Conservation (phyloP, 176 grass and related monocot genomes). For the Carex scoparia region DNA sequence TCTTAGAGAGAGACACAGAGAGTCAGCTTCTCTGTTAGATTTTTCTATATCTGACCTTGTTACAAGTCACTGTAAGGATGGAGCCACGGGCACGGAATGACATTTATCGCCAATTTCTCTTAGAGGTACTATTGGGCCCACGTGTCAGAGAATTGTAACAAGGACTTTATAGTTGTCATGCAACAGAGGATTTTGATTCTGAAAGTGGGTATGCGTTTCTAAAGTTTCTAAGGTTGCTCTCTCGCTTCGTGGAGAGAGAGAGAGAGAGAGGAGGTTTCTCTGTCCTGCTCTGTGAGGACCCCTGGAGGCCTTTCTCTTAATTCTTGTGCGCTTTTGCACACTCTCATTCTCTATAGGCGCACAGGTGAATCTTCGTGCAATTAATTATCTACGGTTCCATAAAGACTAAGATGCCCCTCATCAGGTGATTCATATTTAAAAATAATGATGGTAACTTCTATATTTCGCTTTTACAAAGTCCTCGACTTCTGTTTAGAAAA, state of each 20-base stretch:
- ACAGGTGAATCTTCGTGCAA: constrained; percentile 11
- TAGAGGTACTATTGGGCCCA: background rate
- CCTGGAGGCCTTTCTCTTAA: constrained; percentile 10
- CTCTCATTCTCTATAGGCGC: background rate
- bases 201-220: background rate
- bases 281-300: background rate
- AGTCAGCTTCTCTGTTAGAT: background rate
- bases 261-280: background rate
- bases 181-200: background rate
- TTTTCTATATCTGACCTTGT: background rate
- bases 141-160: background rate
- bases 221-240: background rate
- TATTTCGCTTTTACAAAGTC: constrained; percentile 6
- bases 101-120: no score
- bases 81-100: no score
- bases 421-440: background rate
- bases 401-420: constrained; percentile 11
- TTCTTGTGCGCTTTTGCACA: background rate
- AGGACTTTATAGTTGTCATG: background rate
- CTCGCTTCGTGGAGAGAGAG: background rate
- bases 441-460: background rate
- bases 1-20: background rate
- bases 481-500: background rate
- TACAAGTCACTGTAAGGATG: background rate
- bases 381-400: constrained; percentile 6